A percentile compares a stretch with the other conserved stretches of the same genome.
phyloP scores from a whole-genome alignment of 805 yeast genomes.

The Candida chilensis region DNA sequence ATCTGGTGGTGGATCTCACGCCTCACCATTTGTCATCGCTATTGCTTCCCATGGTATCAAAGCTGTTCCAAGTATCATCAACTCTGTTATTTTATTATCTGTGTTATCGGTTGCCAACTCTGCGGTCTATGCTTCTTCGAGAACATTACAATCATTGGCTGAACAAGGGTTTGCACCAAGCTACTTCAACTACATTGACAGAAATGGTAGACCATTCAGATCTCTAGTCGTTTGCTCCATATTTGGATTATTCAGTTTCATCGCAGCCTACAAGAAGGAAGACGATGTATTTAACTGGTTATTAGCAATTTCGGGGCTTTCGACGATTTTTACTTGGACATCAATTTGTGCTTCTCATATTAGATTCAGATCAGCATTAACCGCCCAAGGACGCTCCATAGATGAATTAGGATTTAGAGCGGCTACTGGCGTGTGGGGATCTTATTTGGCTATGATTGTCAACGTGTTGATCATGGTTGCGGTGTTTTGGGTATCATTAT shows the following conservation, averaged over 20 bases:
- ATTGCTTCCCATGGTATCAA: slow-evolving; percentile 27
- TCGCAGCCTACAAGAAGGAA: slow-evolving; percentile 29
- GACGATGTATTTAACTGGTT: slow-evolving; percentile 30
- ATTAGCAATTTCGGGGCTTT: slow-evolving; percentile 29
- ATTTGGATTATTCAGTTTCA: slow-evolving; percentile 18
- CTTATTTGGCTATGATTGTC: slow-evolving; percentile 20
- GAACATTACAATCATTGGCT: slow-evolving; percentile 30
- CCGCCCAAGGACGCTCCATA: slow-evolving; percentile 3
- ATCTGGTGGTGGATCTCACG: slow-evolving; percentile 21
- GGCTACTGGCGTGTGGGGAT: slow-evolving; percentile 29
- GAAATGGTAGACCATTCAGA: slow-evolving; percentile 28
- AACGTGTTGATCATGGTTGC: slow-evolving; percentile 24
- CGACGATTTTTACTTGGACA: slow-evolving; percentile 33
- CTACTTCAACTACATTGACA: slow-evolving; percentile 28
- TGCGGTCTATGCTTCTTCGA: slow-evolving; percentile 29
- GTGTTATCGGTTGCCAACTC: slow-evolving; percentile 33
- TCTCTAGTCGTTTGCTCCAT: slow-evolving; percentile 22
- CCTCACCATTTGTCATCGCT: slow-evolving; percentile 33
- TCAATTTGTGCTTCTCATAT: slow-evolving; percentile 28
- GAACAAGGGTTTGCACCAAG: slow-evolving; percentile 32
- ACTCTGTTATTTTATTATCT: slow-evolving; percentile 27
- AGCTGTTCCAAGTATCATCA: slow-evolving; percentile 30
- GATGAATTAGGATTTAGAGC: slow-evolving; percentile 23
- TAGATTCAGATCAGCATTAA: slow-evolving; percentile 29
- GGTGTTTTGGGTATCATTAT: slow-evolving; percentile 35